A percentile compares a stretch with the other conserved stretches of the same genome.
Evolutionary conservation across 148 eudicot species (phyloP).

Genomic region (Pharnaceum exiguum): DNA sequence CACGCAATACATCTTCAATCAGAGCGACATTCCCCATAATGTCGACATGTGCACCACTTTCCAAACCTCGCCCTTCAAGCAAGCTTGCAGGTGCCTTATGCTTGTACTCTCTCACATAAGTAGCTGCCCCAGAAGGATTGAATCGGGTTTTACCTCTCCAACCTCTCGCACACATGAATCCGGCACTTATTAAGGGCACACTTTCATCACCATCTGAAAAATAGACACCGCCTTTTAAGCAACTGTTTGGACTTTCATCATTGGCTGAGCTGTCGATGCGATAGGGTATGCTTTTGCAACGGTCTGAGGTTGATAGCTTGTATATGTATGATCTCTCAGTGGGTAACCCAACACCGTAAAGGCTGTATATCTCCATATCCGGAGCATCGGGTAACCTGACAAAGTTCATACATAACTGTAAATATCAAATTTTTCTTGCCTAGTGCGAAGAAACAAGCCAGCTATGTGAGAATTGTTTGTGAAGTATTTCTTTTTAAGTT

Average conservation of each 20-base stretch:
- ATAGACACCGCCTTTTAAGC: slow-evolving; percentile 56
- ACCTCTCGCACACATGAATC: slow-evolving; percentile 78
- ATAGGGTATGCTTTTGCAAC: slow-evolving; percentile 58
- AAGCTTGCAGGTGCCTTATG: slow-evolving; percentile 68
- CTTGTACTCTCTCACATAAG: slow-evolving; percentile 53
- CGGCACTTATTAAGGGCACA: slow-evolving; percentile 70
- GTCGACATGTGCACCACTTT: slow-evolving; percentile 80
- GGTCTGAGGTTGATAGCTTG: slow-evolving; percentile 39
- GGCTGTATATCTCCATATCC: slow-evolving; percentile 65
- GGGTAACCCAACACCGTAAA: slow-evolving; percentile 72
- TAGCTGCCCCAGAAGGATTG: slow-evolving; percentile 46
- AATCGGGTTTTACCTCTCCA: slow-evolving; percentile 82
- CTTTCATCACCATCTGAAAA: slow-evolving; percentile 71
- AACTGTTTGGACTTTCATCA: slow-evolving; percentile 29
- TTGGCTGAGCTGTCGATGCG: slow-evolving; percentile 62
- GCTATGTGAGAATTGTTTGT: too few relatives aligned
- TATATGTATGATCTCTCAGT: slow-evolving; percentile 78
- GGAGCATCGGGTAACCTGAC: slow-evolving; percentile 85
- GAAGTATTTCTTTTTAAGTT: too few relatives aligned
- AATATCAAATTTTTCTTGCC: too few relatives aligned
- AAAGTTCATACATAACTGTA: too few relatives aligned
- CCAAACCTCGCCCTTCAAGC: slow-evolving; percentile 80
- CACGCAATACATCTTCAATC: slow-evolving; percentile 65
- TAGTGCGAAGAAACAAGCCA: too few relatives aligned
- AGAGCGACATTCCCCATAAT: slow-evolving; percentile 86